phyloP scores from a whole-genome alignment of 177 flowering plant species.

The Vitis hybrid region DNA sequence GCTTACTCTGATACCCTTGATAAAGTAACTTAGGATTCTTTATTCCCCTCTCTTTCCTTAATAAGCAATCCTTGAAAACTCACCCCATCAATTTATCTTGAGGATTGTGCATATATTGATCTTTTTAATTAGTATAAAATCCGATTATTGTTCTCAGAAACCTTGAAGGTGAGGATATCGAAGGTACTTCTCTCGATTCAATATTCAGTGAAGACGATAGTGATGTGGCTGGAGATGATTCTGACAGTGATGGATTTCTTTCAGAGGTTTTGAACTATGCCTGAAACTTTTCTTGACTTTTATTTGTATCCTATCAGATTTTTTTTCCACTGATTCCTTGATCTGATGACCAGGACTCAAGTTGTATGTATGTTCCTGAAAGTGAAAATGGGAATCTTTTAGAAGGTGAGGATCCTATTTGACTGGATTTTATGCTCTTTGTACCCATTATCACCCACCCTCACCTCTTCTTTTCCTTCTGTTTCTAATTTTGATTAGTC shows the following conservation, averaged over 20 bases:
- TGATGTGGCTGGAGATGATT: conserved; percentile 44
- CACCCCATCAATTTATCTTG: not conserved
- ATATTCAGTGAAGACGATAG: conserved; percentile 57
- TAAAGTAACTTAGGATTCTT: no score
- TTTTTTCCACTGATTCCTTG: conserved; percentile 6
- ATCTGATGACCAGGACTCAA: conserved; percentile 43
- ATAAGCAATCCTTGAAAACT: not conserved
- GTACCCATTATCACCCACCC: conserved; percentile 2
- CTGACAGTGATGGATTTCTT: conserved; percentile 89
- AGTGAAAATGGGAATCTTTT: conserved; percentile 28
- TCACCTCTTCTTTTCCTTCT: not conserved
- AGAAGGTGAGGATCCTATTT: conserved; percentile 38
- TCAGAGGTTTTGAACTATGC: conserved; percentile 62
- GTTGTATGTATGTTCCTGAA: conserved; percentile 26
- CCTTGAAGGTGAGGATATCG: conserved; percentile 30
- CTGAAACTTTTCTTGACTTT: not conserved
- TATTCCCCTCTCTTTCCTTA: no score
- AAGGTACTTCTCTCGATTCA: conserved; percentile 49
- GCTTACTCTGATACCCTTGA: no score
- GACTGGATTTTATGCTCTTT: not conserved
- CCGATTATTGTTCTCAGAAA: conserved; percentile 31
- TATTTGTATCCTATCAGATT: not conserved
- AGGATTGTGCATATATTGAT: not conserved
- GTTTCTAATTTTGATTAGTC: not conserved
- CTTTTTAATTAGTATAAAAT: not conserved